Evolutionary conservation across 768 basidiomycete genomes (phyloP), one percentile per base, ranked within the genome.

Genomic region (Phanerochaete sordida): DNA sequence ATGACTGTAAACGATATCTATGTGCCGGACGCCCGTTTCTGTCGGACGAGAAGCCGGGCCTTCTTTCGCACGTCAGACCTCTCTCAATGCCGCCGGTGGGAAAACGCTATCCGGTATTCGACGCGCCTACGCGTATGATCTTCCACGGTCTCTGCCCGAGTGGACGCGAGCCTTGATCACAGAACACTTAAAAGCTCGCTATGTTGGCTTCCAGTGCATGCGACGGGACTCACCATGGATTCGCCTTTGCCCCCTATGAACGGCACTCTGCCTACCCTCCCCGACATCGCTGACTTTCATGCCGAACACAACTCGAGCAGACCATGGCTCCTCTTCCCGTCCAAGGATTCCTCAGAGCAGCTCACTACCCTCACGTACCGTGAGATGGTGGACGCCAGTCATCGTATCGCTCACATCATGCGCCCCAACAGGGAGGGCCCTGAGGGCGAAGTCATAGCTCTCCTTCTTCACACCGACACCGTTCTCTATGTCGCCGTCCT

Each of bases 231-330:
- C 47, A 48, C 21, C 47, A 46, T 52, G 23, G 39, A 43, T 16
- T 11, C 28, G 28, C 44, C 59, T 21, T 4, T 62, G 6, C 61
- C 61, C 11, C 61, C 61, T 19, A 30, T 59, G 11, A 57, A 62
- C 46, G 61, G 61, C 26, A 26, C 57, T n/a, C 24, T 62, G 3
- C 35, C n/a, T 23, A 44, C 57, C 3, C 44, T 62, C n/a, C 50
- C 57, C 5, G 51, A 49, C 24, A 53, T 62, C n/a, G 33, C 44
- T 3, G 61, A 62, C 50, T 62, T 57, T n/a, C 50, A 62, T 23
- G 61, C 61, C 26, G 28, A 31, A 31, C 50, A 58, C 31, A 54
- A 62, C 39, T 45, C 57, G n/a, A 31, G 54, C 24, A 43, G 6
- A 1, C 57, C 57, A 21, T 58, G 57, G 56, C 26, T 50, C 6